Evolutionary conservation across 2,329 filamentous ascomycete species (phyloP).

Genomic region (Talaromyces albobiverticillius): DNA sequence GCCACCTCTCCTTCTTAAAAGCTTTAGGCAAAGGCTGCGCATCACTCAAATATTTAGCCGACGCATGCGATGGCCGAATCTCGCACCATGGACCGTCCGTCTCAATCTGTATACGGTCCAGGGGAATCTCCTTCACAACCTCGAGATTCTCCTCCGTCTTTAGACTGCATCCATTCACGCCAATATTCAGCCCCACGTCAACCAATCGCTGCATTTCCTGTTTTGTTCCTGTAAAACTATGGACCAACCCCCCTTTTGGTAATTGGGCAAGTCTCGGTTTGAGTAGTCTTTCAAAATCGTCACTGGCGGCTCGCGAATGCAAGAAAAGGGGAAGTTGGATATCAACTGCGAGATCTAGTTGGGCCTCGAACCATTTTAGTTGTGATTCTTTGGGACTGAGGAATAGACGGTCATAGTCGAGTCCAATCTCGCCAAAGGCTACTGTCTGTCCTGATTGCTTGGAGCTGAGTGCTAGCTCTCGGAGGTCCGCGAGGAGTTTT

Average conservation of each 20-base stretch:
- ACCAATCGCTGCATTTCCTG: slow-evolving; percentile 82
- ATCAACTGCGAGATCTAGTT: slow-evolving; percentile 73
- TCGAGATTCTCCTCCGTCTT: slow-evolving; percentile 90
- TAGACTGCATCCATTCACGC: slow-evolving; percentile 95
- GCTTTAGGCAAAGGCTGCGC: slow-evolving; percentile 71
- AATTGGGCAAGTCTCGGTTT: slow-evolving; percentile 62
- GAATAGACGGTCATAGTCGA: slow-evolving; percentile 91
- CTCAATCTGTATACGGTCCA: slow-evolving; percentile 85
- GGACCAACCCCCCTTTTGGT: slow-evolving; percentile 77
- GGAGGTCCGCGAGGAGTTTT: slow-evolving; percentile 57
- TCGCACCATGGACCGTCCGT: slow-evolving; percentile 99
- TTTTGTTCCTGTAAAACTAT: slow-evolving; percentile 87
- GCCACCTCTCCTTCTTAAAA: slow-evolving; percentile 96
- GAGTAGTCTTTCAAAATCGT: slow-evolving; percentile 76
- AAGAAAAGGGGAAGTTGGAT: slow-evolving; percentile 85
- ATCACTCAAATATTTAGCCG: slow-evolving; percentile 68
- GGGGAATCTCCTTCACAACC: slow-evolving; percentile 74
- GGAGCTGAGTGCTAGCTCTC: slow-evolving; percentile 60
- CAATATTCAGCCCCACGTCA: slow-evolving; percentile 78
- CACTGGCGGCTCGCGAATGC: slow-evolving; percentile 82
- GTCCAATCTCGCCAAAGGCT: slow-evolving; percentile 91
- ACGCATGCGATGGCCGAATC: slow-evolving; percentile 83
- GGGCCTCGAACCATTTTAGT: slow-evolving; percentile 77
- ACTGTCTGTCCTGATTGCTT: slow-evolving; percentile 60
- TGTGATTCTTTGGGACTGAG: slow-evolving; percentile 77